A percentile compares a stretch with the other conserved stretches of the same genome.
phyloP scores from a whole-genome alignment of 495 filamentous ascomycete species.

The Xylona heveae region DNA sequence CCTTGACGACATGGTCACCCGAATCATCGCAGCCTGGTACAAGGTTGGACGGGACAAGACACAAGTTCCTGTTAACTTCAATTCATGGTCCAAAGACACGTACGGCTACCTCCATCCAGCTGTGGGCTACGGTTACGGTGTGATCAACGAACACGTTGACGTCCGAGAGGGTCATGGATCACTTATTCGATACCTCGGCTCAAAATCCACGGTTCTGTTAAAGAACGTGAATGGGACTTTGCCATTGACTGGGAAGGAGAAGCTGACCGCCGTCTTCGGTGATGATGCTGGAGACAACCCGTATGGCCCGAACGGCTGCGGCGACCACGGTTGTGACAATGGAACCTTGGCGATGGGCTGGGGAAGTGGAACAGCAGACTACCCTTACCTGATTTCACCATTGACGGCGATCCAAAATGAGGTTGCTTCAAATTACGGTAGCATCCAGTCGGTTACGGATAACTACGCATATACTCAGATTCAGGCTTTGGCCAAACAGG shows the following conservation, averaged over 20 bases:
- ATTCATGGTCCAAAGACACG: constrained; percentile 64
- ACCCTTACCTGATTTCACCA: constrained; percentile 80
- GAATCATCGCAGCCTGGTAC: constrained; percentile 88
- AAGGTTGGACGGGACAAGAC: constrained; percentile 54
- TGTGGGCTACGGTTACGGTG: constrained; percentile 33
- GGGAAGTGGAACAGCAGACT: constrained; percentile 79
- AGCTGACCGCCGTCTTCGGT: constrained; percentile 62
- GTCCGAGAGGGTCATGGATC: constrained; percentile 54
- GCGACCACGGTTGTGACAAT: constrained; percentile 61
- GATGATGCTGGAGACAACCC: constrained; percentile 64
- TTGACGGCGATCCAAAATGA: constrained; percentile 66
- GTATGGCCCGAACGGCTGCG: constrained; percentile 67
- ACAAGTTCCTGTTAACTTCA: constrained; percentile 58
- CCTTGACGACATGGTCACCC: constrained; percentile 76
- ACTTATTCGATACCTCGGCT: constrained; percentile 52
- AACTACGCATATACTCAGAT: constrained; percentile 47
- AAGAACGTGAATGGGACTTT: constrained; percentile 62
- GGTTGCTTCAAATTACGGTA: constrained; percentile 30
- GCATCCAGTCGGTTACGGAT: constrained; percentile 47
- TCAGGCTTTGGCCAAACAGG: constrained; percentile 37
- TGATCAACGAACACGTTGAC: constrained; percentile 71
- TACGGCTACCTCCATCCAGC: constrained; percentile 44
- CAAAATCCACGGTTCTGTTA: constrained; percentile 63
- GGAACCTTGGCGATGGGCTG: constrained; percentile 88
- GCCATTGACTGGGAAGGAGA: constrained; percentile 54